These are phyloP conservation scores for Cyberlindnera petersonii DNA, from an alignment of 805 yeast species.

Conservation along the genomic window DNA sequence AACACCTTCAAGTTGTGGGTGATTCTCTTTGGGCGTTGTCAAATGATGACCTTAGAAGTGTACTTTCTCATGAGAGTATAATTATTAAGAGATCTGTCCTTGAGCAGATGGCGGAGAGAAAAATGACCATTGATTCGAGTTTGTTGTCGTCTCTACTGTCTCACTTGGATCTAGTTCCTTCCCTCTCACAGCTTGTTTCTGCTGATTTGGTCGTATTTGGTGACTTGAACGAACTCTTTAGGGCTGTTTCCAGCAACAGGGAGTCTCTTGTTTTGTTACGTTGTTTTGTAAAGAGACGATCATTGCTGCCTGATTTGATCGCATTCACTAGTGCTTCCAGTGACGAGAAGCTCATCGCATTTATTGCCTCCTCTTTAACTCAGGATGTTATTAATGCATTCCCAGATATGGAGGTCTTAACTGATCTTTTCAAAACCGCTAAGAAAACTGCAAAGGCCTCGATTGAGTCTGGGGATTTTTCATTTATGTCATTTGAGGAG, in stretches of 20 bases:
- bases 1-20: slow-evolving; percentile 25
- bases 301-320: slow-evolving; percentile 8
- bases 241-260: slow-evolving; percentile 7
- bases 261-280: slow-evolving; percentile 17
- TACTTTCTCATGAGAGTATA: slow-evolving; percentile 1
- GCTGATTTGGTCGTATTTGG: slow-evolving; percentile 18
- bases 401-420: slow-evolving; percentile 1
- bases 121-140: slow-evolving; percentile 13
- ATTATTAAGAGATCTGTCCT: slow-evolving; percentile 15
- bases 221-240: slow-evolving; percentile 12
- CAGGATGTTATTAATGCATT: neutral
- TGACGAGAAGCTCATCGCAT: slow-evolving; percentile 12
- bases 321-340: slow-evolving; percentile 6
- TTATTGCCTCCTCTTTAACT: slow-evolving; percentile 14
- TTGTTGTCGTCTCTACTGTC: slow-evolving; percentile 3
- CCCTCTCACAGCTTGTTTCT: slow-evolving; percentile 12
- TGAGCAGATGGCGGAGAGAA: slow-evolving; percentile 15
- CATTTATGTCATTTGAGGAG: slow-evolving; percentile 29
- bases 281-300: slow-evolving; percentile 10
- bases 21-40: slow-evolving; percentile 26
- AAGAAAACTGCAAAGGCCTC: slow-evolving; percentile 15
- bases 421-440: slow-evolving; percentile 4
- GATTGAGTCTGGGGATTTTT: slow-evolving; percentile 29
- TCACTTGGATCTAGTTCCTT: neutral
- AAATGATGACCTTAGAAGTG: slow-evolving; percentile 14